Conservation (phyloP, 225 moss, liverwort and hornwort species). For the Straminergon stramineum region DNA sequence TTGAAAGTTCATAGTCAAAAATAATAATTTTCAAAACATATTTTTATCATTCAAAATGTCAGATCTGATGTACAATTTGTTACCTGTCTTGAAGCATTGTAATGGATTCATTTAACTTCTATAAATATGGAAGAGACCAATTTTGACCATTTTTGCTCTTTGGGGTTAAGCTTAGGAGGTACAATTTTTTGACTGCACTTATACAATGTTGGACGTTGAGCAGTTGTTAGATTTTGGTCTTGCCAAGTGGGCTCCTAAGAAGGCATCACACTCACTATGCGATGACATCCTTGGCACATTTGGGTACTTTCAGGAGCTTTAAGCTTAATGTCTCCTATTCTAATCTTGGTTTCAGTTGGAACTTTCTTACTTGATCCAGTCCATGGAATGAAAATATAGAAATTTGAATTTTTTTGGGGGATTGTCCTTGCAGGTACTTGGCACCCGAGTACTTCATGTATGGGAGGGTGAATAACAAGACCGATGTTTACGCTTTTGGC, state of each 20-base stretch:
- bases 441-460: slow-evolving; percentile 66
- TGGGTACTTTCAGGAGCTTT: slow-evolving; percentile 18
- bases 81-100: background rate
- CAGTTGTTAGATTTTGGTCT: slow-evolving; percentile 64
- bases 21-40: no score
- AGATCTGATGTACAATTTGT: background rate
- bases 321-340: background rate
- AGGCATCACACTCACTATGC: slow-evolving; percentile 30
- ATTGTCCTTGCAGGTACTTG: slow-evolving; percentile 27
- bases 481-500: slow-evolving; percentile 54
- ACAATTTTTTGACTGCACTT: background rate
- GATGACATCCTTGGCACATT: slow-evolving; percentile 55
- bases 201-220: background rate
- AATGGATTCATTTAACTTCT: background rate
- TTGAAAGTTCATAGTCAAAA: background rate
- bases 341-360: background rate
- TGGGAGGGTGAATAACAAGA: slow-evolving; percentile 48
- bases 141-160: background rate
- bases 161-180: background rate
- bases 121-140: background rate
- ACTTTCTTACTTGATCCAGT: background rate
- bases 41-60: background rate
- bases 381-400: background rate
- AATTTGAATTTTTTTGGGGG: background rate
- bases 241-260: slow-evolving; percentile 50